Evolutionary conservation across 1,284 basidiomycete genomes (phyloP), one percentile per base, ranked within the genome.

Genomic region (Microbotryum violaceum): DNA sequence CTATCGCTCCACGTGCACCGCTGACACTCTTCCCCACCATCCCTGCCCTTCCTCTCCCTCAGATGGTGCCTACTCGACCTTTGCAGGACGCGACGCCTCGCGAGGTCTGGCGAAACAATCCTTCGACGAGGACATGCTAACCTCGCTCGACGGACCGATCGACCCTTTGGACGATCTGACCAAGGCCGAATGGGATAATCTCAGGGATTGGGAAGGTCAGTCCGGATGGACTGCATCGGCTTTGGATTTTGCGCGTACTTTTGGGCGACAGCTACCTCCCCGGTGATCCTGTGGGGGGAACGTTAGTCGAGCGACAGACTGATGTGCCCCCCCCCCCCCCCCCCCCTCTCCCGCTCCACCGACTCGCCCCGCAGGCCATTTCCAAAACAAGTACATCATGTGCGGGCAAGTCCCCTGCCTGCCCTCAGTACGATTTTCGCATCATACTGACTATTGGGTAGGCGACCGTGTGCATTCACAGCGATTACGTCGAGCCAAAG

Each of bases 51-150:
- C 20, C 3, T 8, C 21, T 14, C 50, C 2, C 27, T 18, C 53
- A 64, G 61, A 61, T 18, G 68, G 60, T 21, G 61, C 69, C 1
- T 67, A 67, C 59, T 63, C 65, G 37, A 63, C 60, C 57, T 73
- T 73, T 49, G 72, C 71, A 4, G 72, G 72, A 3, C 52, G 72
- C 23, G 72, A 73, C 62, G 72, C 71, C n/a, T 70, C 70, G 42
- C 64, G 72, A 42, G 72, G 72, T 0, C 58, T 73, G 25, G 70
- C 72, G 0, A 71, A 71, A 50, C 71, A 73, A 49, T 64, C 61
- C 1, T 72, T 73, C 54, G 71, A 70, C n/a, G 31, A 57, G 27
- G 67, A 69, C 49, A 71, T 74, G 65, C 63, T 74, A 20, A 69
- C 71, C 2, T 66, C 70, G 6, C 25, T 71, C 8, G 71, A 71